Conservation (phyloP, 768 basidiomycete genomes). For the Podaxis sp. region DNA sequence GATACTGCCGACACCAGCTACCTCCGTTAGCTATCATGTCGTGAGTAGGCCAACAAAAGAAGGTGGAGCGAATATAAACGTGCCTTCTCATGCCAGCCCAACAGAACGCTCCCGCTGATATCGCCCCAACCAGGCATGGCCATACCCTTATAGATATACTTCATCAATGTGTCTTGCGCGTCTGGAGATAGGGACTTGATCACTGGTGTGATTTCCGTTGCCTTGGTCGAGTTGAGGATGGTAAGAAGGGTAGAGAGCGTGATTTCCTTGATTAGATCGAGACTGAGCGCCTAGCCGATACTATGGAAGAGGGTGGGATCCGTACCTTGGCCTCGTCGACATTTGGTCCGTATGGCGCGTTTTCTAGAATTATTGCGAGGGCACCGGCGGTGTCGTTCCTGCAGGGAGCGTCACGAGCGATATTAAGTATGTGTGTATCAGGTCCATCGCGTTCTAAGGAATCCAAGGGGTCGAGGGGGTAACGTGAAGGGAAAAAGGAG, state of each 20-base stretch:
- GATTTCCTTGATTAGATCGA: conserved; percentile 42
- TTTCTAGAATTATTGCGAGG: conserved; percentile 66
- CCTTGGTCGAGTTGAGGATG: conserved; percentile 92
- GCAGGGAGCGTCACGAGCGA: not conserved
- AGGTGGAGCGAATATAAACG: conserved; percentile 17
- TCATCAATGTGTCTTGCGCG: conserved; percentile 91
- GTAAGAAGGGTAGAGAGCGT: conserved; percentile 80
- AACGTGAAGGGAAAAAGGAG: not conserved
- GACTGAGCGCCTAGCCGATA: not conserved
- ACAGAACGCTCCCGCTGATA: conserved; percentile 55
- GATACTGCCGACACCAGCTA: conserved; percentile 93
- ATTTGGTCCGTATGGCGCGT: conserved; percentile 85
- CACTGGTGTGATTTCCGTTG: conserved; percentile 78
- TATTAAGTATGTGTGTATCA: not conserved
- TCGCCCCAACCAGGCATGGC: conserved; percentile 61
- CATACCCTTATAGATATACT: conserved; percentile 99
- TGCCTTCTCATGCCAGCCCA: conserved; percentile 98
- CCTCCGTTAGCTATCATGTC: conserved; percentile 75
- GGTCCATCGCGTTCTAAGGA: not conserved
- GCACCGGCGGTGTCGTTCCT: conserved; percentile 82
- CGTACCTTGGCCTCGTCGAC: conserved; percentile 89
- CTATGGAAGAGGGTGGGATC: not conserved
- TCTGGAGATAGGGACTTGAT: conserved; percentile 73
- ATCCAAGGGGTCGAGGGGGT: not conserved
- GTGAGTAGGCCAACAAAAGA: conserved; percentile 4